phyloP scores from a whole-genome alignment of 176 grass and related monocot genomes.

The Raddia distichophylla region DNA sequence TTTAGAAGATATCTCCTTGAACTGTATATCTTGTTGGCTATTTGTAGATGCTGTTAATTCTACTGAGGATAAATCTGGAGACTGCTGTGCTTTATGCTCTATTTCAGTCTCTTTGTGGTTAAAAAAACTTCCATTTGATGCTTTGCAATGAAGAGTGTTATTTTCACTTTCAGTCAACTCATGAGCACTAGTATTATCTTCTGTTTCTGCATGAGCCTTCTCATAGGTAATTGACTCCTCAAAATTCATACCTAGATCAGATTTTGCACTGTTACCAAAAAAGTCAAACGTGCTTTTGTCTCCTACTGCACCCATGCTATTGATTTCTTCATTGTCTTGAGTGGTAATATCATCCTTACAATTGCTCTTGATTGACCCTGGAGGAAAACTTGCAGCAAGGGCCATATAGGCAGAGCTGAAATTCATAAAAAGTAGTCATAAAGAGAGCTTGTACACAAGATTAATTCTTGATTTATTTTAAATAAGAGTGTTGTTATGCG shows the following conservation, averaged over 20 bases:
- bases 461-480: slow-evolving; percentile 6
- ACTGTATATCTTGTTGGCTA: slow-evolving; percentile 28
- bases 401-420: slow-evolving; percentile 89
- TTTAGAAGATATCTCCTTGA: slow-evolving; percentile 49
- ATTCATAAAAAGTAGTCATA: slow-evolving; percentile 40
- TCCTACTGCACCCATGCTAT: slow-evolving; percentile 33
- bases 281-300: slow-evolving; percentile 35
- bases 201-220: slow-evolving; percentile 34
- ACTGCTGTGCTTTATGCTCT: slow-evolving; percentile 40
- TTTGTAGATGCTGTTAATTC: slow-evolving; percentile 31
- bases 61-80: slow-evolving; percentile 19
- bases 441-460: slow-evolving; percentile 3
- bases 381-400: slow-evolving; percentile 74
- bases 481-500: background rate
- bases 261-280: slow-evolving; percentile 37
- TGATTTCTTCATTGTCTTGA: slow-evolving; percentile 46
- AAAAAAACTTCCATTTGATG: slow-evolving; percentile 32
- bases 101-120: slow-evolving; percentile 35
- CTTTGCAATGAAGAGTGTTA: slow-evolving; percentile 37
- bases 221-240: slow-evolving; percentile 42
- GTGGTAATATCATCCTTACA: slow-evolving; percentile 41
- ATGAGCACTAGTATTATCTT: slow-evolving; percentile 29
- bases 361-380: slow-evolving; percentile 26
- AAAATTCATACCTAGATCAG: slow-evolving; percentile 35
- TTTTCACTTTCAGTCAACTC: slow-evolving; percentile 31